These are phyloP conservation scores for Eucalyptus sp. DNA, from an alignment of 345 rosid genomes.

Conservation along the genomic window DNA sequence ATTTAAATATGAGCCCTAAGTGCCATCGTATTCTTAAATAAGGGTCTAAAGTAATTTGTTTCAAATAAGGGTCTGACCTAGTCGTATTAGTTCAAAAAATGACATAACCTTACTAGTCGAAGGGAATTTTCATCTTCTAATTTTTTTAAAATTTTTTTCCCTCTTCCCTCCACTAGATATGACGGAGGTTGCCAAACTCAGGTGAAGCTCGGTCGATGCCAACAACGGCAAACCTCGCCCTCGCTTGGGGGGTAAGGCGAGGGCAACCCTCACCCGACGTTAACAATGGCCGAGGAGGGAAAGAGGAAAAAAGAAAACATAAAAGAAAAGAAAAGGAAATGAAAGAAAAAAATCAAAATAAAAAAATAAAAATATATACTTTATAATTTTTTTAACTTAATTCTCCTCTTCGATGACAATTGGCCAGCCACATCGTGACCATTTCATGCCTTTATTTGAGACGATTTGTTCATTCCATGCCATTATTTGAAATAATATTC, in stretches of 20 bases:
- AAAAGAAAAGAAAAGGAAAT: too few species aligned
- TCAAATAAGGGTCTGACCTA: fast-evolving
- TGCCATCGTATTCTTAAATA: fast-evolving
- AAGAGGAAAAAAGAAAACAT: too few species aligned
- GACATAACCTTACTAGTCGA: fast-evolving
- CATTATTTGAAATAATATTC: fast-evolving
- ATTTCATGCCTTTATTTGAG: fast-evolving
- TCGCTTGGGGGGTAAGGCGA: fast-evolving
- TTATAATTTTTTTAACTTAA: too few species aligned
- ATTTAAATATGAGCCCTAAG: fast-evolving
- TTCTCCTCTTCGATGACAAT: fast-evolving
- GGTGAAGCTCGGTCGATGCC: fast-evolving
- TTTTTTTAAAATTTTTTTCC: too few species aligned
- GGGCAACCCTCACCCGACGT: too few species aligned
- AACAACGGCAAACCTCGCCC: fast-evolving
- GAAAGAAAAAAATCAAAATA: fast-evolving
- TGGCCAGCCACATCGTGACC: fast-evolving
- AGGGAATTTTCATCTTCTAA: too few species aligned
- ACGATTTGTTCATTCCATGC: fast-evolving
- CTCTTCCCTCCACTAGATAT: fast-evolving
- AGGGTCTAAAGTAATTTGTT: fast-evolving
- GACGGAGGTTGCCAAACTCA: too few species aligned
- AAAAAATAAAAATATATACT: too few species aligned
- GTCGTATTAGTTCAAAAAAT: fast-evolving
- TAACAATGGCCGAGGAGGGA: fast-evolving